phyloP scores from a whole-genome alignment of 2,329 filamentous ascomycete genomes.

The Shiraia sp. region DNA sequence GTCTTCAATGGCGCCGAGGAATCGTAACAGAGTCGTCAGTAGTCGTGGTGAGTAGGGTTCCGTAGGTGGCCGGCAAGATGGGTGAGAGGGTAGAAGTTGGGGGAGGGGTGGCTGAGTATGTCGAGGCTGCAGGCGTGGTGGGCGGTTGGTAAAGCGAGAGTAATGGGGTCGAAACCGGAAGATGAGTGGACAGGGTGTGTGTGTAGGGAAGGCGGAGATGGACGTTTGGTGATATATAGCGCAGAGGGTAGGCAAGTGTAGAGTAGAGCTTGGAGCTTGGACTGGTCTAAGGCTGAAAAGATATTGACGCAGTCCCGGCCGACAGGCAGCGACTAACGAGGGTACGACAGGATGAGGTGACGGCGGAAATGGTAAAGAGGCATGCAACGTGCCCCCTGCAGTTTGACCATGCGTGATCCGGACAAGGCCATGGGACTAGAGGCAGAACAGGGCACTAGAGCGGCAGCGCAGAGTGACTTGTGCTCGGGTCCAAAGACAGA shows the following conservation, averaged over 20 bases:
- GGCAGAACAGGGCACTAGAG: constrained; percentile 31
- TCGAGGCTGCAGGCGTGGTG: constrained; percentile 36
- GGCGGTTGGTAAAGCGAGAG: constrained; percentile 37
- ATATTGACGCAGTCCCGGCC: constrained; percentile 33
- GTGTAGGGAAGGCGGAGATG: constrained; percentile 33
- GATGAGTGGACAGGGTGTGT: constrained; percentile 30
- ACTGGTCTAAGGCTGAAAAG: constrained; percentile 34
- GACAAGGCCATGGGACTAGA: constrained; percentile 42
- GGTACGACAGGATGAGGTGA: constrained; percentile 37
- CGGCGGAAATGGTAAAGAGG: constrained; percentile 39
- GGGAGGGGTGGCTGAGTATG: constrained; percentile 39
- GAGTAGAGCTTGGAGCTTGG: constrained; percentile 40
- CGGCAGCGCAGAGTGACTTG: constrained; percentile 43
- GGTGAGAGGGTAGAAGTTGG: constrained; percentile 17
- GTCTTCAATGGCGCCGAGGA: too few species aligned
- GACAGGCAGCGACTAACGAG: constrained; percentile 24
- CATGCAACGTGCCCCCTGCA: constrained; percentile 41
- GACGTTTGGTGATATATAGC: constrained; percentile 44
- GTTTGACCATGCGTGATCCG: constrained; percentile 39
- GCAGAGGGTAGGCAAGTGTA: constrained; percentile 25
- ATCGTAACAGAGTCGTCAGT: too few species aligned
- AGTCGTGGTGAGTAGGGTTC: constrained; percentile 12
- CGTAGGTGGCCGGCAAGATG: constrained; percentile 9
- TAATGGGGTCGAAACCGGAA: constrained; percentile 38
- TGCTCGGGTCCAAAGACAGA: constrained; percentile 39